Base-by-base conservation (phyloP, 2,329 filamentous ascomycete genomes). In the Fusarium solani-melongenae region DNA sequence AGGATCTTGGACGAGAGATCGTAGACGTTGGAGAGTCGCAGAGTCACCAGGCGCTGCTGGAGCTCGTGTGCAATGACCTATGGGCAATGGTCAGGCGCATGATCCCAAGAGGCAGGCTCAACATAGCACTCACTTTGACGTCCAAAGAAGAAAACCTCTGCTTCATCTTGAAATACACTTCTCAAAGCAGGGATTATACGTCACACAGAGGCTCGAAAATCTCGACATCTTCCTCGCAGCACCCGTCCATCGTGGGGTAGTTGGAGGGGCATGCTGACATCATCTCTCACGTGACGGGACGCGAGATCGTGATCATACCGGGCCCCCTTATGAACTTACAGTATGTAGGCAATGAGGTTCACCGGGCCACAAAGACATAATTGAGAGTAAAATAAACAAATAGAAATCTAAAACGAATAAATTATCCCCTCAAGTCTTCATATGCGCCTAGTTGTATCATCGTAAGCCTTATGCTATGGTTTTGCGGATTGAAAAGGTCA, bases 11-110 rank as follows among this genome's bases (percentile, higher is more conserved):
- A 95, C 71, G 94, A 97, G 68, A 99, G 90, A 82, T 99, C 96
- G 85, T 99, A 98, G 81, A 98, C 92, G 81, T 99, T 99, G 71
- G 94, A 91, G 59, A 98, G 89, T 72, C 96, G 93, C 71, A 98
- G 88, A 67, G 91, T 90, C 67, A 92, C 90, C 62, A 99, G 88
- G 73, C 88, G 90, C 72, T 89, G 86, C 68, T 94, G 92, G 71
- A 99, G 93, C 88, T 99, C 96, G 82, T 97, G 94, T 65, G 95
- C 93, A 80, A 98, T 97, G 83, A 97, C 94, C 94, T 97, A 79
- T 61, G 22, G 39, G 33, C 24, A 20, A 53, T 5, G 34, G 63
- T 74, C 61, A 74, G 69, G 38, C 34, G 11, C 49, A 51, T 17
- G 36, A 9, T 15, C 33, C 6, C 11, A 33, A n/a, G 44, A 10